Evolutionary conservation across 805 yeast species (phyloP).

Genomic region (Wickerhamiella slavikovae): DNA sequence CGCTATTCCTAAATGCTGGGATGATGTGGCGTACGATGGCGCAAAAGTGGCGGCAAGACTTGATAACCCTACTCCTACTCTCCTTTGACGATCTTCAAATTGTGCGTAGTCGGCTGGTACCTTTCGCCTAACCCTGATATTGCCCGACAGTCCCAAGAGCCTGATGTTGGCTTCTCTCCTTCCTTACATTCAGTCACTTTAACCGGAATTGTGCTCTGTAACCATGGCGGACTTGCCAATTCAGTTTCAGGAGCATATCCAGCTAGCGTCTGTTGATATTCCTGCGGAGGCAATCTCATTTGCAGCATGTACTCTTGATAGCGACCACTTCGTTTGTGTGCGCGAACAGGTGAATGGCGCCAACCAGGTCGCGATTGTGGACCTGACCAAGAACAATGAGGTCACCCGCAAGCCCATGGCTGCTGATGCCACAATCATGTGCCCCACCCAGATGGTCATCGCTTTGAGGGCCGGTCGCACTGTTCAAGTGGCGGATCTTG

Average conservation of each 20-base stretch:
- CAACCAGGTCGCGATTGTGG: slow-evolving; percentile 76
- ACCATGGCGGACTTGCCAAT: slow-evolving; percentile 57
- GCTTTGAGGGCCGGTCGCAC: slow-evolving; percentile 94
- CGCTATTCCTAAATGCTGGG: too few species aligned
- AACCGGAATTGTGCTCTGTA: too few species aligned
- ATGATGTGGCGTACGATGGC: too few species aligned
- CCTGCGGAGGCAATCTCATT: slow-evolving; percentile 71
- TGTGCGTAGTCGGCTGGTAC: too few species aligned
- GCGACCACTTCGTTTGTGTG: slow-evolving; percentile 69
- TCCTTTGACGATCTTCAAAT: too few species aligned
- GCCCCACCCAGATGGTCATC: slow-evolving; percentile 66
- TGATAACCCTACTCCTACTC: too few species aligned
- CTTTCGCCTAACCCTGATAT: too few species aligned
- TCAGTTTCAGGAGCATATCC: slow-evolving; percentile 88
- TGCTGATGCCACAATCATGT: slow-evolving; percentile 95
- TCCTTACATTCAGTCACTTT: too few species aligned
- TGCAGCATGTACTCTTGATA: slow-evolving; percentile 83
- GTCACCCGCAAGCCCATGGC: slow-evolving; percentile 82
- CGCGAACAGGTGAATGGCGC: slow-evolving; percentile 27
- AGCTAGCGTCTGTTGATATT: slow-evolving; percentile 70
- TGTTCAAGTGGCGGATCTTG: slow-evolving; percentile 73
- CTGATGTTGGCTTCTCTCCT: too few species aligned
- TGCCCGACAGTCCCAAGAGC: too few species aligned
- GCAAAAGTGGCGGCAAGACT: too few species aligned
- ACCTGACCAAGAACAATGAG: slow-evolving; percentile 56